Evolutionary conservation across 495 filamentous ascomycete genomes (phyloP), one percentile per base, ranked within the genome.

Genomic region (Hypoxylon trugodes): DNA sequence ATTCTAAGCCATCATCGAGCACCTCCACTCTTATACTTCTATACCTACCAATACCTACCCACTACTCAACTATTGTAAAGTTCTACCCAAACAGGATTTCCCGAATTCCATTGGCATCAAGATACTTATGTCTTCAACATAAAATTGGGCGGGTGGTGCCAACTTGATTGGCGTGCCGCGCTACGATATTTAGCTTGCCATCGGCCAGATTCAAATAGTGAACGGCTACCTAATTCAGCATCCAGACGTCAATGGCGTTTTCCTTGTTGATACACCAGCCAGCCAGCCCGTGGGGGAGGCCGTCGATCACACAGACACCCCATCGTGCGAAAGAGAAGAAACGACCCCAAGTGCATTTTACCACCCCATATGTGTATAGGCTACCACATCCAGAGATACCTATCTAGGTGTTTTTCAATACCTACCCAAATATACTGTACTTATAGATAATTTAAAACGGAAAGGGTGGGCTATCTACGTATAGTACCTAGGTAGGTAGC

Each of bases 231-330:
- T 59, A 67, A 48, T 68, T 36, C 40, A 48, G 48, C 43, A 21
- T 45, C 15, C 19, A 58, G 38, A 53, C 57, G 38, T 66, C 25
- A 52, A 66, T 61, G 63, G 63, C 40, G 52, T 61, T 61, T 58
- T n/a, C n/a, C n/a, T n/a, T 35, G 45, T 61, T 49, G 57, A 54
- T 35, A 52, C 33, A 50, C 9, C 13, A 56, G 28, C 50, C 32
- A 60, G 30, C 55, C 30, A 60, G 30, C 42, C 42, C 40, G 62
- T 60, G 56, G 56, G 62, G 62, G 62, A 61, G 62, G 59, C 58
- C 58, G 63, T 66, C 63, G 57, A 66, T 66, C 63, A 53, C 30
- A 66, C 63, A 59, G 47, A 55, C 42, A 30, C 49, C 36, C 18
- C 48, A 21, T 59, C 26, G 41, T 26, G 25, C 8, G 25, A 38